phyloP scores from a whole-genome alignment of 345 rosid genomes.

The Carallia pectinifolia region DNA sequence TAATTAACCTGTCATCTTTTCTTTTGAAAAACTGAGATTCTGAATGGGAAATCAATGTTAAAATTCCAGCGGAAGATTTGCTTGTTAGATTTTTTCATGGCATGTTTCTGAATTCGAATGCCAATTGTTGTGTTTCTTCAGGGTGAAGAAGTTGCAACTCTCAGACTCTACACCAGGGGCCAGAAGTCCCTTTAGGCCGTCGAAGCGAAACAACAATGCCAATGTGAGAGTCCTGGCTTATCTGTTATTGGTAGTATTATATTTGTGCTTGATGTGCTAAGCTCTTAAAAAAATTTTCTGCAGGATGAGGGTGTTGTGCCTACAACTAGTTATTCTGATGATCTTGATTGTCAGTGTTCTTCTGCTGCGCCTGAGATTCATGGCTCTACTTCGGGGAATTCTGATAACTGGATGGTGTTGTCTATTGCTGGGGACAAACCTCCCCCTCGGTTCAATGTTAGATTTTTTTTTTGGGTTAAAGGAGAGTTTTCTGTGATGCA shows the following conservation, averaged over 20 bases:
- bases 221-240: slow-evolving; percentile 41
- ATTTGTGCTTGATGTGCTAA: slow-evolving; percentile 6
- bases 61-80: no score
- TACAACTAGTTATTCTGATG: slow-evolving; percentile 47
- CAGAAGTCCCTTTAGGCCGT: slow-evolving; percentile 74
- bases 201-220: slow-evolving; percentile 49
- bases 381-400: slow-evolving; percentile 40
- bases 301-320: slow-evolving; percentile 55
- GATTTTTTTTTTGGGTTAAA: neutral
- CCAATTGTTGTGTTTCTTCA: slow-evolving; percentile 21
- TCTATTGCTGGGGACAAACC: slow-evolving; percentile 81
- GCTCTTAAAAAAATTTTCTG: slow-evolving; percentile 4
- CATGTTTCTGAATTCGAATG: neutral
- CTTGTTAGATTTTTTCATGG: neutral
- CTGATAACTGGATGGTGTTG: slow-evolving; percentile 86
- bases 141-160: slow-evolving; percentile 96
- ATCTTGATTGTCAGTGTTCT: slow-evolving; percentile 47
- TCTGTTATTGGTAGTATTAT: neutral
- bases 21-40: no score
- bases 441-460: slow-evolving; percentile 75
- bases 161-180: slow-evolving; percentile 68
- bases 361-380: slow-evolving; percentile 43
- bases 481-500: neutral
- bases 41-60: no score
- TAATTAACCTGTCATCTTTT: neutral